Percentiles rank a stretch among this genome's conserved stretches.
phyloP scores from a whole-genome alignment of 2,329 filamentous ascomycete species.

The Fusarium sp. region DNA sequence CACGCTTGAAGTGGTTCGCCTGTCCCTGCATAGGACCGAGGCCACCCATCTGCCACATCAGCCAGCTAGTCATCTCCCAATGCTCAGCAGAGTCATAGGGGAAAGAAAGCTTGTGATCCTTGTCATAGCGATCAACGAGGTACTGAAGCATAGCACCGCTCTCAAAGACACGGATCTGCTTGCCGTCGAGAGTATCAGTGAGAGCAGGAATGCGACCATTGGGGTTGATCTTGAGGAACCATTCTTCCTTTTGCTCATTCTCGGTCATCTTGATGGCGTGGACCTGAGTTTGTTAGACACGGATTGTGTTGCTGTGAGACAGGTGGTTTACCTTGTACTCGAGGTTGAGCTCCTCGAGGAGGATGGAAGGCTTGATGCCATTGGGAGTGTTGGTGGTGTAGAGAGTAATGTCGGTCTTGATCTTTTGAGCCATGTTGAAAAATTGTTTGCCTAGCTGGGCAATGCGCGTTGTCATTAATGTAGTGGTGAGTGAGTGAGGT shows the following conservation, averaged over 20 bases:
- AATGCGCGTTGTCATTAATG: conserved; percentile 46
- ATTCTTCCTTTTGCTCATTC: conserved; percentile 84
- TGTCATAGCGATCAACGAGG: conserved; percentile 83
- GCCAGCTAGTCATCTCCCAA: conserved; percentile 83
- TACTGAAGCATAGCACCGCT: conserved; percentile 88
- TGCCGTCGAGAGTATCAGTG: conserved; percentile 83
- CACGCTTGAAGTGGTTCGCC: conserved; percentile 83
- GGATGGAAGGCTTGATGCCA: conserved; percentile 89
- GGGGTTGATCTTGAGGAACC: conserved; percentile 92
- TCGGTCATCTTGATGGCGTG: conserved; percentile 77
- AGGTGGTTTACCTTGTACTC: conserved; percentile 73
- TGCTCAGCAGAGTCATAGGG: conserved; percentile 77
- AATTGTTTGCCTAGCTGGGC: conserved; percentile 44
- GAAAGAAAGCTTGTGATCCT: conserved; percentile 84
- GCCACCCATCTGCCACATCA: conserved; percentile 82
- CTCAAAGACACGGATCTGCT: conserved; percentile 82
- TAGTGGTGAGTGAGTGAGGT: neutral
- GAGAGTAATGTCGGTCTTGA: conserved; percentile 75
- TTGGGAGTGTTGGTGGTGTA: conserved; percentile 89
- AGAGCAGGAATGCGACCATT: conserved; percentile 92
- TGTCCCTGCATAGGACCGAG: conserved; percentile 85
- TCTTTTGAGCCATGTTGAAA: conserved; percentile 49
- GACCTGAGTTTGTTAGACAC: conserved; percentile 48
- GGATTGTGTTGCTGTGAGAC: neutral
- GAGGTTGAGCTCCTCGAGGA: conserved; percentile 85